Evolutionary conservation across 2,329 filamentous ascomycete genomes (phyloP).

Genomic region (Colletotrichum lini): DNA sequence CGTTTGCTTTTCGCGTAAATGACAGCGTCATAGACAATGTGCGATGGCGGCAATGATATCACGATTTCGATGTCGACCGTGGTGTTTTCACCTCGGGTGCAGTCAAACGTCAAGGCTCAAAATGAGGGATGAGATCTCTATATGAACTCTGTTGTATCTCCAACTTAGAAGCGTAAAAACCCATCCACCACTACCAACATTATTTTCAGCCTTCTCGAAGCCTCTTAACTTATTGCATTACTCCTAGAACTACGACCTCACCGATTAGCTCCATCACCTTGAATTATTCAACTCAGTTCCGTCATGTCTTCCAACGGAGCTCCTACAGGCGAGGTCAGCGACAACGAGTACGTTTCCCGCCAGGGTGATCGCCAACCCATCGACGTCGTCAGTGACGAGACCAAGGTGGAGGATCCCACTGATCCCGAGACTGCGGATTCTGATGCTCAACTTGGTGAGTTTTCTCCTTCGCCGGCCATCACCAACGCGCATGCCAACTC

Average conservation of each 20-base stretch:
- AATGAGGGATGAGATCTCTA: neutral
- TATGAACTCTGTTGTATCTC: slow-evolving; percentile 20
- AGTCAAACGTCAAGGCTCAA: neutral
- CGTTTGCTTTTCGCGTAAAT: slow-evolving; percentile 36
- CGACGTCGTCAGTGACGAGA: slow-evolving; percentile 52
- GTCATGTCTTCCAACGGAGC: slow-evolving; percentile 35
- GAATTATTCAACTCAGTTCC: neutral
- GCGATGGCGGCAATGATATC: slow-evolving; percentile 17
- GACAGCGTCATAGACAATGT: slow-evolving; percentile 41
- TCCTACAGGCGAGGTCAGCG: slow-evolving; percentile 30
- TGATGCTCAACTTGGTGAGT: slow-evolving; percentile 54
- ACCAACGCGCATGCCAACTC: neutral
- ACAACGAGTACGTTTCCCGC: slow-evolving; percentile 52
- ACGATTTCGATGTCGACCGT: neutral
- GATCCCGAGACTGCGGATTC: slow-evolving; percentile 50
- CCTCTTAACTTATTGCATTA: no score
- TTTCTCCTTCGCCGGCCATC: rapidly evolving
- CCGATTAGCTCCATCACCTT: neutral
- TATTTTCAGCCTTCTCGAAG: no score
- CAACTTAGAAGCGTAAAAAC: rapidly evolving
- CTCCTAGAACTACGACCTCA: no score
- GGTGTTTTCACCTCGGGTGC: slow-evolving; percentile 6
- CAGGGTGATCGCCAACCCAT: slow-evolving; percentile 49
- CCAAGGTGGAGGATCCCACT: slow-evolving; percentile 52
- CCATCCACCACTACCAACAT: rapidly evolving